Percentiles rank a stretch among this genome's conserved stretches.
Conservation (phyloP, 345 rosid genomes). For the Hirschfeldia incana region DNA sequence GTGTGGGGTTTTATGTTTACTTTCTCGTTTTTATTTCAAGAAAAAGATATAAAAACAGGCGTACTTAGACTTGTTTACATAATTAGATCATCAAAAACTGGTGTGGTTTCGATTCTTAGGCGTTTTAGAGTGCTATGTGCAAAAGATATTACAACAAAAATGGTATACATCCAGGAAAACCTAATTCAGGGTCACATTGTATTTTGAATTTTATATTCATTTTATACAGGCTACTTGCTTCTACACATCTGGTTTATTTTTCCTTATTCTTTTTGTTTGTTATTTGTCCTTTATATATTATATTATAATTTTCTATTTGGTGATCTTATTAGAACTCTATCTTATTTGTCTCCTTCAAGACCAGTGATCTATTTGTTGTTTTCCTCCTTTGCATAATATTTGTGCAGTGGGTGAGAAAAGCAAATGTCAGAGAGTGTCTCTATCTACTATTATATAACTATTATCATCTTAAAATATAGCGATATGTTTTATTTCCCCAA, state of each 20-base stretch:
- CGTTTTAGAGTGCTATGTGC: not conserved
- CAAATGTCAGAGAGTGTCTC: constrained; percentile 29
- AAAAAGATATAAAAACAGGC: not conserved
- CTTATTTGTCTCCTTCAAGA: constrained; percentile 25
- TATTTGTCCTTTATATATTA: not conserved
- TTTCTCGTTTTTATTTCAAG: not conserved
- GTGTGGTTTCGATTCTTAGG: not conserved
- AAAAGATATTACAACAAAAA: not conserved
- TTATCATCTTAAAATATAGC: not conserved
- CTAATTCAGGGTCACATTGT: no score
- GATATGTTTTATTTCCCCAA: not conserved
- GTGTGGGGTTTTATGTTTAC: not conserved
- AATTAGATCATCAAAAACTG: not conserved
- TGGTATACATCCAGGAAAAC: not conserved
- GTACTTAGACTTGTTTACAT: not conserved
- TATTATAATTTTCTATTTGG: constrained; percentile 11
- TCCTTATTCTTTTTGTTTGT: not conserved
- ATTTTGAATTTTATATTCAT: not conserved
- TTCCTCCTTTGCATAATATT: constrained; percentile 3
- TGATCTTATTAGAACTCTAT: constrained; percentile 17
- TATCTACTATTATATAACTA: constrained; percentile 3
- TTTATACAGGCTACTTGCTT: constrained; percentile 2
- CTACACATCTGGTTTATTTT: not conserved
- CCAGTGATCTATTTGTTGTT: constrained; percentile 27
- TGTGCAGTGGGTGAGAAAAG: constrained; percentile 29